These are phyloP conservation scores for Epichloe scottii DNA, from an alignment of 2,329 filamentous ascomycete species.

Conservation along the genomic window DNA sequence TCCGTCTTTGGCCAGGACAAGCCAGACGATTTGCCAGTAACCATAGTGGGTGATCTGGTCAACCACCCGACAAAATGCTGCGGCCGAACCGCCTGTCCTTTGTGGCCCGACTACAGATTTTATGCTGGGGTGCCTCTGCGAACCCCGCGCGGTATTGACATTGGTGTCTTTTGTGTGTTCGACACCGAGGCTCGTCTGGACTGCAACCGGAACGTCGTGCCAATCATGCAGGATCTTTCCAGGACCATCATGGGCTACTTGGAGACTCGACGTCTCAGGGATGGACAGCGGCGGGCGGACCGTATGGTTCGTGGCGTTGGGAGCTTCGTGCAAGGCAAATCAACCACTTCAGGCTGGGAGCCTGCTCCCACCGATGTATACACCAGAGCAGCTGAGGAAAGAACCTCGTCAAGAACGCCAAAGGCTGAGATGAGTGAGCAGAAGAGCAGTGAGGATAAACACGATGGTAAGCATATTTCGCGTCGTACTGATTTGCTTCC, in stretches of 20 bases:
- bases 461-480: neutral
- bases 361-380: neutral
- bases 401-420: neutral
- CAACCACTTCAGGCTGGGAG: slow-evolving; percentile 16
- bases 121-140: slow-evolving; percentile 31
- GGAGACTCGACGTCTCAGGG: slow-evolving; percentile 16
- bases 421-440: neutral
- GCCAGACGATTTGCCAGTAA: slow-evolving; percentile 16
- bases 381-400: neutral
- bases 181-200: slow-evolving; percentile 4
- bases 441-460: neutral
- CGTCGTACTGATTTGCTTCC: slow-evolving; percentile 1
- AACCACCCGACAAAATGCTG: slow-evolving; percentile 17
- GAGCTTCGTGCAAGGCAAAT: slow-evolving; percentile 22
- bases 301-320: slow-evolving; percentile 25
- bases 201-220: slow-evolving; percentile 15
- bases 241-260: slow-evolving; percentile 24
- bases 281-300: slow-evolving; percentile 18
- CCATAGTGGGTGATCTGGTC: slow-evolving; percentile 22
- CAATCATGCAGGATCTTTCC: slow-evolving; percentile 16
- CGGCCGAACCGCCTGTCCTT: slow-evolving; percentile 12
- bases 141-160: slow-evolving; percentile 26
- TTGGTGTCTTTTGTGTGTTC: slow-evolving; percentile 27
- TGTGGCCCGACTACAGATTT: slow-evolving; percentile 17
- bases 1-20: neutral